These are phyloP conservation scores for Parascedosporium putredinis DNA, from an alignment of 2,329 filamentous ascomycete species.

Conservation along the genomic window DNA sequence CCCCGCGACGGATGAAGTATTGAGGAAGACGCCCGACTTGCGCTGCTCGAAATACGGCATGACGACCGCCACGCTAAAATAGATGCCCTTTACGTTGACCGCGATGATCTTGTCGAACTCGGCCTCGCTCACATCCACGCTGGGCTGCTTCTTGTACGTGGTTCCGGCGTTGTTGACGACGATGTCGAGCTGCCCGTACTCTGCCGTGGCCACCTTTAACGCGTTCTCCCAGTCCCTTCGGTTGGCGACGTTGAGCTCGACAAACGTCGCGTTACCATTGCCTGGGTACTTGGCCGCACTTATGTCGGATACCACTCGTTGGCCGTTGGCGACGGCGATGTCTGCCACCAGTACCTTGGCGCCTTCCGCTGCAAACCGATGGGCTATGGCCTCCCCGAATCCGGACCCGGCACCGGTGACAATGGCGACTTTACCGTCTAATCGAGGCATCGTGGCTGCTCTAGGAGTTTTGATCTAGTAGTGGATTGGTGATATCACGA, in stretches of 20 bases:
- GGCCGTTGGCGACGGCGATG: not conserved
- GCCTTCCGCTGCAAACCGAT: not conserved
- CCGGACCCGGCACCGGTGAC: not conserved
- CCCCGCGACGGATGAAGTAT: no score
- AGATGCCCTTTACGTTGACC: not conserved
- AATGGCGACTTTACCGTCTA: not conserved
- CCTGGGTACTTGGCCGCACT: no score
- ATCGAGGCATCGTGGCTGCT: not conserved
- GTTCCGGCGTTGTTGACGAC: conserved; percentile 2
- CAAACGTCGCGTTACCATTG: no score
- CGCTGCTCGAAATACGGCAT: not conserved
- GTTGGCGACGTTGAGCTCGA: not conserved
- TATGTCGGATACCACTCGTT: not conserved
- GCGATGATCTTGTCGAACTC: not conserved
- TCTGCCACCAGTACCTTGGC: not conserved
- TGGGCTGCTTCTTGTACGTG: no score
- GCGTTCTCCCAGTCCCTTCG: no score
- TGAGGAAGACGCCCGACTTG: no score
- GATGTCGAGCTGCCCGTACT: no score
- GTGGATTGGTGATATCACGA: no score
- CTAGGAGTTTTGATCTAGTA: not conserved
- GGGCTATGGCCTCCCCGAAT: not conserved
- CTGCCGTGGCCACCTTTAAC: no score
- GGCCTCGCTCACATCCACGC: no score
- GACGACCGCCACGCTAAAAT: not conserved